Base-by-base conservation (phyloP, 306 rosid species). In the Begonia peltatifolia region DNA sequence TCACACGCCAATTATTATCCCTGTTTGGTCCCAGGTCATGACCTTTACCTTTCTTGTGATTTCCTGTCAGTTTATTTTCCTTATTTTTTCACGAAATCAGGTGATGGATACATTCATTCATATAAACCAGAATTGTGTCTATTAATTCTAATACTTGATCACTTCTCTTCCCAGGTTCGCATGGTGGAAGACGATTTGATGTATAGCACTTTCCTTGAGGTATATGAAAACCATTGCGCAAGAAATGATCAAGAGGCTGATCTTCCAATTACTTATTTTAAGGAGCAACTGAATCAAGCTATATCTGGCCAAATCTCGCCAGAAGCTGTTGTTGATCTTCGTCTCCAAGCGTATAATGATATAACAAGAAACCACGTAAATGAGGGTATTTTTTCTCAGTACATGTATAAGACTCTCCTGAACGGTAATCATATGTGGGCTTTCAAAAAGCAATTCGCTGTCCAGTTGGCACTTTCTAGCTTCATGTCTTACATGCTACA, bases 181-280 rank as follows among this genome's bases (percentile, higher is more conserved):
- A 79, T 92, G 99, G 99, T 92, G 52, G 99, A 92, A 74, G 99
- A 92, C 71, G 99, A 92, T 77, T 72, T 92, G 71, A 81, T 92
- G 99, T 92, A 86, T 68, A 92, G 90, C 79, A 86, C 99, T 57
- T 86, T 86, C 79, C 99, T 92, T 64, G 99, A 92, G 87, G 99
- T 92, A 63, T 92, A 92, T 53, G 99, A 92, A 75, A 92, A 92
- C 60, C 96, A 92, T 65, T 92, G 99, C 71, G 87, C 99, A 18
- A 83, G 99, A 66, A 87, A 86, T 58, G 89, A 86, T 65, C 80
- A 81, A 14, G 99, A 87, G 79, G 96, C 99, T 18, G 99, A 92
- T 77, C 88, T 62, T 69, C 99, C 99, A 5, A 92, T 92, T 58
- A 83, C 94, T 56, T 86, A 67, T 63, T 92, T 92, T 78, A 92